These are phyloP conservation scores for Candida anglica DNA, from an alignment of 805 yeast genomes.

Conservation along the genomic window DNA sequence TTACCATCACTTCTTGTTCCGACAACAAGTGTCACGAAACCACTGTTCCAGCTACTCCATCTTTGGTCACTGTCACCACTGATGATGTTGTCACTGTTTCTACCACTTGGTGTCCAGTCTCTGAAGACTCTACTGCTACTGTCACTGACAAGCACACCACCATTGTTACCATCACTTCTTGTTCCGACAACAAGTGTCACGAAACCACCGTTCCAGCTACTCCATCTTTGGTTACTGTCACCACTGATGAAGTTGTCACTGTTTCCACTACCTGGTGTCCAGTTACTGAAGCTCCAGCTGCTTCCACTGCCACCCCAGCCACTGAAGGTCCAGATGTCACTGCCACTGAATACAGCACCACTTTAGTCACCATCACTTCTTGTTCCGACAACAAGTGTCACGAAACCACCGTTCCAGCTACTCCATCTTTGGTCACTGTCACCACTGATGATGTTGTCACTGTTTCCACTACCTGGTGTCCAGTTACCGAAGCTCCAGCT, in stretches of 20 bases:
- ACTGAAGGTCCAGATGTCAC: conserved; percentile 5
- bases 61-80: conserved; percentile 28
- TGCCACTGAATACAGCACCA: conserved; percentile 14
- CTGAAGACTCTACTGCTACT: conserved; percentile 17
- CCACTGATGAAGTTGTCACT: conserved; percentile 24
- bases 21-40: conserved; percentile 17
- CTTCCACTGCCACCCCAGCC: conserved; percentile 6
- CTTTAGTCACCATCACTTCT: conserved; percentile 23
- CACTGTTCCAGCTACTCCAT: conserved; percentile 18
- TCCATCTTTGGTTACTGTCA: conserved; percentile 19
- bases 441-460: conserved; percentile 26
- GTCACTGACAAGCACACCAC: conserved; percentile 16
- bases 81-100: conserved; percentile 21
- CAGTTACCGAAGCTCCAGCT: conserved; percentile 13
- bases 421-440: conserved; percentile 18
- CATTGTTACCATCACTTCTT: conserved; percentile 23
- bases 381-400: conserved; percentile 22
- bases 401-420: conserved; percentile 23
- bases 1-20: conserved; percentile 27
- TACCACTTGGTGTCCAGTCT: conserved; percentile 17
- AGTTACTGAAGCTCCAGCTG: conserved; percentile 12
- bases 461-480: conserved; percentile 27
- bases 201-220: conserved; percentile 25
- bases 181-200: conserved; percentile 21
- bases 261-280: conserved; percentile 40